Evolutionary conservation across 1,284 basidiomycete species (phyloP).

Genomic region (Malassezia cuniculi): DNA sequence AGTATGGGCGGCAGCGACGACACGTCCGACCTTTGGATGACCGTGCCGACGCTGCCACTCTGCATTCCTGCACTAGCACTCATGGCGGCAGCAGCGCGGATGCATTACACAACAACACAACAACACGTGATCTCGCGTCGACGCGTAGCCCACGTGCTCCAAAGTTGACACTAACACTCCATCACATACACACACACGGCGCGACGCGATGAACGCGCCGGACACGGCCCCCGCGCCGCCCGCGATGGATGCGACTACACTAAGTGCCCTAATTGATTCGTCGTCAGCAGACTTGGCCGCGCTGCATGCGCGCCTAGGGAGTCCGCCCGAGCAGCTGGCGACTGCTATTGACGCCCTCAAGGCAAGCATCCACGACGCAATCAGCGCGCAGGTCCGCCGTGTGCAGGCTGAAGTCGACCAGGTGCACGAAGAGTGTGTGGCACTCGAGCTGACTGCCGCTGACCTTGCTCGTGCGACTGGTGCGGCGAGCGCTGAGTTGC

Average conservation of each 20-base stretch:
- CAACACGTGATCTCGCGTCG: constrained; percentile 1
- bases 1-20: constrained; percentile 33
- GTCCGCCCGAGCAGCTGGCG: constrained; percentile 27
- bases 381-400: constrained; percentile 30
- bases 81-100: too few relatives aligned
- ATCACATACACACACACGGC: neutral
- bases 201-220: neutral
- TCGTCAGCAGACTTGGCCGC: constrained; percentile 26
- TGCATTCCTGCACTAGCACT: too few relatives aligned
- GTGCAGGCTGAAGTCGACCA: constrained; percentile 27
- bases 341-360: constrained; percentile 27
- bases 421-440: constrained; percentile 19
- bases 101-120: neutral
- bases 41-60: too few relatives aligned
- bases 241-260: constrained; percentile 31
- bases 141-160: constrained; percentile 13
- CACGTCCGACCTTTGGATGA: constrained; percentile 34
- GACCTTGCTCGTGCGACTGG: neutral
- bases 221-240: neutral
- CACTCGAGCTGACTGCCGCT: constrained; percentile 11
- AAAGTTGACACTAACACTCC: neutral
- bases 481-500: neutral
- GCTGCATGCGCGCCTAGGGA: constrained; percentile 32
- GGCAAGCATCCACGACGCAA: constrained; percentile 30
- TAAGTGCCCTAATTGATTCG: constrained; percentile 25